Evolutionary conservation across 352 stramenopile species (phyloP).

Genomic region (Pythium phragmiticola): DNA sequence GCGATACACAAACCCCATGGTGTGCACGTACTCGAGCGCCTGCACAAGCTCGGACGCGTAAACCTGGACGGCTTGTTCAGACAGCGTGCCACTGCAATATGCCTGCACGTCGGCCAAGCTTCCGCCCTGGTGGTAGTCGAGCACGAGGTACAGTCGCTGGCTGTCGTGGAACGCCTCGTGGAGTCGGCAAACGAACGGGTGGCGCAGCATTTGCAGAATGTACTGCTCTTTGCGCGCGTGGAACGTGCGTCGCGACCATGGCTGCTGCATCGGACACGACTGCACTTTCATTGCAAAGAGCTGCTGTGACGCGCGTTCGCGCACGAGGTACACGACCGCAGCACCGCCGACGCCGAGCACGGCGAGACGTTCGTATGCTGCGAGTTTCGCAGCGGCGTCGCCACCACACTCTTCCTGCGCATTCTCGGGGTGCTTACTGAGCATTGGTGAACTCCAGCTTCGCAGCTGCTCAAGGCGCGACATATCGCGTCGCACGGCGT

Average conservation of each 20-base stretch:
- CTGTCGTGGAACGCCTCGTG: slow-evolving; percentile 31
- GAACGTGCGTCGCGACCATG: slow-evolving; percentile 26
- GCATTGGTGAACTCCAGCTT: slow-evolving; percentile 14
- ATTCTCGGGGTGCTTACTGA: not conserved
- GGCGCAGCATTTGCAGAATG: slow-evolving; percentile 30
- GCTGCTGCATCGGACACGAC: slow-evolving; percentile 14
- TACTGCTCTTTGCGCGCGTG: slow-evolving; percentile 29
- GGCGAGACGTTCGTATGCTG: slow-evolving; percentile 32
- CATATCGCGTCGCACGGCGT: slow-evolving; percentile 10
- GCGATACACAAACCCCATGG: slow-evolving; percentile 42
- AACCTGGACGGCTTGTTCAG: slow-evolving; percentile 34
- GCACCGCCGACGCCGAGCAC: slow-evolving; percentile 31
- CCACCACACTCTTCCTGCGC: not conserved
- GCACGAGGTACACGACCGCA: slow-evolving; percentile 35
- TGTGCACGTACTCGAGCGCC: slow-evolving; percentile 40
- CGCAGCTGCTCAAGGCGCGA: slow-evolving; percentile 17
- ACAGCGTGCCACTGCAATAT: slow-evolving; percentile 21
- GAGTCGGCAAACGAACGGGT: slow-evolving; percentile 34
- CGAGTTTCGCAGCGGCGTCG: slow-evolving; percentile 1
- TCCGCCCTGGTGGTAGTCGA: slow-evolving; percentile 32
- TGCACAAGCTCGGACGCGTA: slow-evolving; percentile 58
- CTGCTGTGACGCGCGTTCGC: slow-evolving; percentile 17
- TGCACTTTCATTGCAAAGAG: slow-evolving; percentile 37
- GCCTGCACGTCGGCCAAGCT: slow-evolving; percentile 27
- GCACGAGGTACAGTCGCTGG: slow-evolving; percentile 28